Evolutionary conservation across 1,284 basidiomycete species (phyloP).

Genomic region (Salmacisia buchloeana): DNA sequence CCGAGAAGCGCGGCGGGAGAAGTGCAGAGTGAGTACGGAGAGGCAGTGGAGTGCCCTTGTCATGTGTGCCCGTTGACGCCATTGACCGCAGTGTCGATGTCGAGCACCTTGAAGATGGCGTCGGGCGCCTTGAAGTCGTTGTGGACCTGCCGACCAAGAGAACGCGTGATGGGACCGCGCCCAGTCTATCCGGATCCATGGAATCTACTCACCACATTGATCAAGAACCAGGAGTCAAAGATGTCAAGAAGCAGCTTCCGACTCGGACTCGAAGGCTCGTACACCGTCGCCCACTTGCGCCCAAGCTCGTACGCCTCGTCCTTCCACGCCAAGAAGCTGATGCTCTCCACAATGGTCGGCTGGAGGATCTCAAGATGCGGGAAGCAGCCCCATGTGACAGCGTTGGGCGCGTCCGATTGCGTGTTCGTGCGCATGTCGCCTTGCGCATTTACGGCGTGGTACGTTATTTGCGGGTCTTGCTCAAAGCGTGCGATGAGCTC

Average conservation of each 20-base stretch:
- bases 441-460: constrained; percentile 78
- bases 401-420: constrained; percentile 85
- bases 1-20: too few species aligned
- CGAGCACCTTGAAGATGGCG: constrained; percentile 35
- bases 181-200: too few species aligned
- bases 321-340: constrained; percentile 50
- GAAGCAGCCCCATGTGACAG: constrained; percentile 99
- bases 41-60: not conserved
- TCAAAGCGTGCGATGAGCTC: constrained; percentile 79
- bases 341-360: constrained; percentile 85
- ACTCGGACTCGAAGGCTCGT: constrained; percentile 29
- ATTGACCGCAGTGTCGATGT: not conserved
- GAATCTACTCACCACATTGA: constrained; percentile 40
- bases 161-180: not conserved
- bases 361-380: constrained; percentile 86
- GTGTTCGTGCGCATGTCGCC: constrained; percentile 92
- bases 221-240: constrained; percentile 44
- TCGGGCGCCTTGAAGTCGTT: constrained; percentile 46
- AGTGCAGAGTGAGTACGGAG: too few species aligned
- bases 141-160: constrained; percentile 22
- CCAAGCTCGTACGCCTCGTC: constrained; percentile 50
- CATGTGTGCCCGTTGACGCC: not conserved
- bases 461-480: constrained; percentile 81
- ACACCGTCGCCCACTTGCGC: constrained; percentile 45
- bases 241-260: constrained; percentile 36